Evolutionary conservation across 768 basidiomycete species (phyloP), one percentile per base, ranked within the genome.

Genomic region (Boletales sp.): DNA sequence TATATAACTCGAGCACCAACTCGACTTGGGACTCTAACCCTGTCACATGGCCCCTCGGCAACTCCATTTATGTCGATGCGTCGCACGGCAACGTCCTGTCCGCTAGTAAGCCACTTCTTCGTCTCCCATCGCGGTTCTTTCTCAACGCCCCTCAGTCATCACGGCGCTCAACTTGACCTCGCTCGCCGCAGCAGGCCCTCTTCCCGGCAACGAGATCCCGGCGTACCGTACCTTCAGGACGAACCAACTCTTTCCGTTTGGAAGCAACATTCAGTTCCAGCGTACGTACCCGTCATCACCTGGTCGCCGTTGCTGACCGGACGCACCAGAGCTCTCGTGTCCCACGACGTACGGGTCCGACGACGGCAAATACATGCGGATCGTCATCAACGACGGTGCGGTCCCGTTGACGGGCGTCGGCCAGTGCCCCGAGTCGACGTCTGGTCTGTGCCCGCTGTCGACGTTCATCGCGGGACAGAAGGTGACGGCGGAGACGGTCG

Each of bases 61-160:
- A 90, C 47, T 78, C 74, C 48, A 64, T 94, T 32, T 94, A 93
- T 51, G 90, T 92, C 8, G 93, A 95, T 62, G 90, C 90, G 7
- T 90, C 87, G 2, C 94, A 94, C 50, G 93, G 95, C 59, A 89
- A 91, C n/a, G 87, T 94, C 35, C 82, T 94, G 0, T 70, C 92
- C n/a, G 87, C 92, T 59, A 80, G 88, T 88, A 53, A 17, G 79
- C 69, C 33, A 2, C 48, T 11, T 43, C 8, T 21, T 46, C 2
- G 4, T 45, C 12, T 17, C 14, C 9, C 9, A 9, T 13, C 8
- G 19, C 8, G 21, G 14, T 5, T 34, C n/a, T 12, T 39, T 33
- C 39, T 34, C n/a, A 47, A 25, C 11, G 10, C 12, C 11, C 21
- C 21, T 30, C 49, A 87, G 88, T 91, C 33, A 75, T 95, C 32